Evolutionary conservation across 306 rosid species (phyloP), one percentile per base, ranked within the genome.

Genomic region (Prunus armeniaca): DNA sequence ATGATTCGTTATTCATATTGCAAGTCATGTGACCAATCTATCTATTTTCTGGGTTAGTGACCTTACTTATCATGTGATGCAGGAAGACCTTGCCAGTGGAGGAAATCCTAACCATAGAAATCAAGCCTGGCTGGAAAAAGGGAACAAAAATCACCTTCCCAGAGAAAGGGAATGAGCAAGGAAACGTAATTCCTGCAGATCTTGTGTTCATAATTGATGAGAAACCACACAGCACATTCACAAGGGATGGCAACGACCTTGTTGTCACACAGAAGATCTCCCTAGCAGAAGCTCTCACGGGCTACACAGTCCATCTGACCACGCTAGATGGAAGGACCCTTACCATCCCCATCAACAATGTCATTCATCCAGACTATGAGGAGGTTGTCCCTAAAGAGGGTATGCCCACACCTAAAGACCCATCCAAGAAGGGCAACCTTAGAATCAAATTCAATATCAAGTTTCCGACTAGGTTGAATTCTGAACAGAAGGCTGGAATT

Each of bases 81-180:
- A 94, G 98, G 75, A 85, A 78, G 80, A 85, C 88, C 67, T 9
- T 81, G 64, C 93, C 82, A 1, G 95, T 91, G 87, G 96, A 91
- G 65, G 98, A 94, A 84, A 90, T 94, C 68, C 69, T 94, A 57
- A 90, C 86, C 64, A 88, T 94, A n/a, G 95, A 88, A 58, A 76
- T 94, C 77, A 91, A 91, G 80, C 98, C 98, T 1, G 98, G 98
- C 20, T 94, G 98, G 98, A 91, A 94, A 76, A 94, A 91, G 79
- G 98, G 98, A 62, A 94, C 98, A 14, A 94, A 94, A 69, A 86
- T 94, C 70, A 94, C 98, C 3, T 94, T 91, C 85, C 93, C 88
- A 0, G 96, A 90, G 86, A 94, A 90, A 79, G 97, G 98, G 60
- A 86, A 91, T 50, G 91, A 90, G 83, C 91, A 85, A 22, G 94